Evolutionary conservation across 306 rosid genomes (phyloP).

Genomic region (Citrullus amarus): DNA sequence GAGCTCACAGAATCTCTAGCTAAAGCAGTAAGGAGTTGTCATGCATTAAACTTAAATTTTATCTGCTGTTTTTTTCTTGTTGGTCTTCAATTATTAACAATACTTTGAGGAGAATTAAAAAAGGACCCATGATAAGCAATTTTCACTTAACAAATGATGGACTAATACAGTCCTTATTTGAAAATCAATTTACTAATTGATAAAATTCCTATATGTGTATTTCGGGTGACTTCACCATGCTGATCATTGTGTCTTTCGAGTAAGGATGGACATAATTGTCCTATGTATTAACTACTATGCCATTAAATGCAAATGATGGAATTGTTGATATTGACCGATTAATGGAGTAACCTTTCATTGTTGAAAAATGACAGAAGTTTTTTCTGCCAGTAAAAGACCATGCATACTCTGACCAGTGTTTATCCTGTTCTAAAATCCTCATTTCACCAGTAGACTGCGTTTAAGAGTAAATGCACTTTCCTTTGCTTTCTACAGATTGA

Average conservation of each 20-base stretch:
- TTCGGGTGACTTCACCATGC: not conserved
- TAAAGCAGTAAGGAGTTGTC: slow-evolving; percentile 64
- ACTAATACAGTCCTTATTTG: not conserved
- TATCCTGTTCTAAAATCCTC: not conserved
- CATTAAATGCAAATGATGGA: not conserved
- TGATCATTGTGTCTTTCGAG: not conserved
- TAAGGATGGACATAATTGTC: not conserved
- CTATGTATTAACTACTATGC: not conserved
- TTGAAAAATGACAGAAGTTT: not conserved
- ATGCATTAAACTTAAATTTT: not conserved
- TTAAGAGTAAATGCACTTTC: not conserved
- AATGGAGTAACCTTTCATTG: not conserved
- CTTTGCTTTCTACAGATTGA: slow-evolving; percentile 41
- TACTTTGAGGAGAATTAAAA: not conserved
- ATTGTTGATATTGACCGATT: not conserved
- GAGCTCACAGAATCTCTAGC: slow-evolving; percentile 89
- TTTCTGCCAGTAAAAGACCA: not conserved
- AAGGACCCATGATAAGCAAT: not conserved
- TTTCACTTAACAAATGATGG: not conserved
- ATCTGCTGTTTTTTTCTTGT: not conserved
- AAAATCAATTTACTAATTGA: not conserved
- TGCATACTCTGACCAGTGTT: not conserved
- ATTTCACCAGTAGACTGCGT: not conserved
- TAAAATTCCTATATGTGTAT: not conserved
- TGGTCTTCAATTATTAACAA: not conserved